Percentiles rank a stretch among this genome's conserved stretches.
Conservation (phyloP, 768 basidiomycete species). For the Baorangia bicolor region DNA sequence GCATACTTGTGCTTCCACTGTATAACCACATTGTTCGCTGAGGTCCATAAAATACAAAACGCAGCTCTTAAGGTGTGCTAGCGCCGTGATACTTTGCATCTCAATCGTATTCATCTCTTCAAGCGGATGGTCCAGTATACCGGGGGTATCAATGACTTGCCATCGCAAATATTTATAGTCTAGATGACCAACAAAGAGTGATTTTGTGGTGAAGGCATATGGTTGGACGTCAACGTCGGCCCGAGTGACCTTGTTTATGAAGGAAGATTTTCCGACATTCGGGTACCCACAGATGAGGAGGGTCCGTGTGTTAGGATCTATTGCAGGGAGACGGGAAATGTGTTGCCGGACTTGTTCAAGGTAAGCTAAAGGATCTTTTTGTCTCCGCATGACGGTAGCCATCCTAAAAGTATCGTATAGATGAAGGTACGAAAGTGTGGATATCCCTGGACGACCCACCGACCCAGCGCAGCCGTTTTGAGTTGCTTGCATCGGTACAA, state of each 20-base stretch:
- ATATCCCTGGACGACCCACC: constrained; percentile 50
- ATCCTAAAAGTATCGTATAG: constrained; percentile 52
- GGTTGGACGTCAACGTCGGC: constrained; percentile 99
- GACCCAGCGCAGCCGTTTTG: constrained; percentile 95
- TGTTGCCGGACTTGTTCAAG: constrained; percentile 99
- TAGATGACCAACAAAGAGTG: constrained; percentile 96
- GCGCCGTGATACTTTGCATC: constrained; percentile 99
- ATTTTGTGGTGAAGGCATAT: constrained; percentile 99
- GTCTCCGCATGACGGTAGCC: constrained; percentile 98
- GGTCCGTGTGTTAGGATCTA: constrained; percentile 97
- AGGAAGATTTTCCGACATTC: constrained; percentile 98
- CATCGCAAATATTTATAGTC: constrained; percentile 99
- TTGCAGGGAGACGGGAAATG: constrained; percentile 95
- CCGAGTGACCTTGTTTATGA: constrained; percentile 99
- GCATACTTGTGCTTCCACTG: constrained; percentile 89
- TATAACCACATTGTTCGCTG: constrained; percentile 97
- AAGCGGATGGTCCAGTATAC: constrained; percentile 94
- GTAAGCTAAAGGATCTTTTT: constrained; percentile 98
- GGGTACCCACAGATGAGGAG: constrained; percentile 98
- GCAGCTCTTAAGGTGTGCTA: constrained; percentile 93
- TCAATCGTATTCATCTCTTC: constrained; percentile 99
- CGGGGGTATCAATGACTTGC: constrained; percentile 99
- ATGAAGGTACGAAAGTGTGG: not conserved
- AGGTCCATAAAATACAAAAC: constrained; percentile 99
- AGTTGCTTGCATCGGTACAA: constrained; percentile 98